Conservation (phyloP, 176 grass and related monocot species). For the Aegilops speltoides region DNA sequence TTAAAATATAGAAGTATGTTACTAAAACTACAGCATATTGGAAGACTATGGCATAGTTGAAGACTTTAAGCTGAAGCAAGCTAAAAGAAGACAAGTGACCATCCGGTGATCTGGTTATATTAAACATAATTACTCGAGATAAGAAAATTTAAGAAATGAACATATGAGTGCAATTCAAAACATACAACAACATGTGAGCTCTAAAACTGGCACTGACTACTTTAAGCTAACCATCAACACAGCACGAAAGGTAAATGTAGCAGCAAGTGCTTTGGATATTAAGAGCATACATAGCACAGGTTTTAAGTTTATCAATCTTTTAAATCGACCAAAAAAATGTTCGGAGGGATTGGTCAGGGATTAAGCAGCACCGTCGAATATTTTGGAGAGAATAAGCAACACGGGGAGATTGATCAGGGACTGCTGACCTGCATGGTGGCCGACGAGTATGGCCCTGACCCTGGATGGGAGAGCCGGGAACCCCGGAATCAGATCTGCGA, state of each 20-base stretch:
- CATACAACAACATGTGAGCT: background rate
- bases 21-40: background rate
- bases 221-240: background rate
- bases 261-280: background rate
- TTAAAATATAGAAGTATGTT: background rate
- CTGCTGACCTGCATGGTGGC: conserved; percentile 6
- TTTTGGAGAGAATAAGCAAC: background rate
- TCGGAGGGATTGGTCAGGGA: background rate
- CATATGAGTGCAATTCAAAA: background rate
- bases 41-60: background rate
- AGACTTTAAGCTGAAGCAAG: background rate
- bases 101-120: background rate
- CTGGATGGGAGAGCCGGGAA: background rate
- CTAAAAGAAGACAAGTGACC: background rate
- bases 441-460: background rate
- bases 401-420: background rate
- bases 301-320: background rate
- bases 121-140: background rate
- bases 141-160: background rate
- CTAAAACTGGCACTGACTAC: background rate
- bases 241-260: background rate
- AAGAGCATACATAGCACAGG: background rate
- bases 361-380: background rate
- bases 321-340: background rate
- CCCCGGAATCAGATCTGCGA: background rate